Conservation (phyloP, 2,329 filamentous ascomycete genomes). For the Dothideomycetes sp. region DNA sequence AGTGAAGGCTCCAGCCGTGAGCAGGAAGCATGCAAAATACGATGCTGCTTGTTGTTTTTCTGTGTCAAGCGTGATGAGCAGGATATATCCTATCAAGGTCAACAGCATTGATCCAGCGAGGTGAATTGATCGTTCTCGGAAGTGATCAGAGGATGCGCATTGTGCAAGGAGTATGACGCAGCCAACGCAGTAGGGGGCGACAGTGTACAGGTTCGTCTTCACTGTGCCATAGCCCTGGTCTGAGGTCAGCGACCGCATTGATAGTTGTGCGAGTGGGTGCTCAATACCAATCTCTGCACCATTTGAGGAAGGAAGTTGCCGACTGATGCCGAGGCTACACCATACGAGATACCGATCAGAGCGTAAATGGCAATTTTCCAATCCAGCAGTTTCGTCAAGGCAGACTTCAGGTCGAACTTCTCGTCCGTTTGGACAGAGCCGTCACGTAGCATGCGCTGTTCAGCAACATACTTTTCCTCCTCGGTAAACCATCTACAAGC, state of each 20-base stretch:
- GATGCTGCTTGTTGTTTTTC: constrained; percentile 30
- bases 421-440: constrained; percentile 28
- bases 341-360: constrained; percentile 37
- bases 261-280: too few species aligned
- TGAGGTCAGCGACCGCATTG: too few species aligned
- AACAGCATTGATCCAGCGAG: constrained; percentile 29
- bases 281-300: constrained; percentile 31
- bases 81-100: constrained; percentile 33
- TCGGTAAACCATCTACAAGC: constrained; percentile 29
- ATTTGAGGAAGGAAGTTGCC: constrained; percentile 40
- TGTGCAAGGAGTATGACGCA: constrained; percentile 35
- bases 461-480: constrained; percentile 28
- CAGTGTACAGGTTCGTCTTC: constrained; percentile 38
- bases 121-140: constrained; percentile 36
- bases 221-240: constrained; percentile 34
- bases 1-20: constrained; percentile 36
- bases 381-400: constrained; percentile 32
- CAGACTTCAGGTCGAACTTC: constrained; percentile 28
- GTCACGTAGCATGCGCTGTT: constrained; percentile 34
- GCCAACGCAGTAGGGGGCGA: constrained; percentile 37
- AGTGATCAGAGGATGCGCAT: constrained; percentile 33
- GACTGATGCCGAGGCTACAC: constrained; percentile 34
- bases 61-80: constrained; percentile 33
- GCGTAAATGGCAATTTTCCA: constrained; percentile 35
- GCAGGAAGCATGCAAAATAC: constrained; percentile 41